Evolutionary conservation across 768 basidiomycete genomes (phyloP), one percentile per base, ranked within the genome.

Genomic region (Austroboletus festivus): DNA sequence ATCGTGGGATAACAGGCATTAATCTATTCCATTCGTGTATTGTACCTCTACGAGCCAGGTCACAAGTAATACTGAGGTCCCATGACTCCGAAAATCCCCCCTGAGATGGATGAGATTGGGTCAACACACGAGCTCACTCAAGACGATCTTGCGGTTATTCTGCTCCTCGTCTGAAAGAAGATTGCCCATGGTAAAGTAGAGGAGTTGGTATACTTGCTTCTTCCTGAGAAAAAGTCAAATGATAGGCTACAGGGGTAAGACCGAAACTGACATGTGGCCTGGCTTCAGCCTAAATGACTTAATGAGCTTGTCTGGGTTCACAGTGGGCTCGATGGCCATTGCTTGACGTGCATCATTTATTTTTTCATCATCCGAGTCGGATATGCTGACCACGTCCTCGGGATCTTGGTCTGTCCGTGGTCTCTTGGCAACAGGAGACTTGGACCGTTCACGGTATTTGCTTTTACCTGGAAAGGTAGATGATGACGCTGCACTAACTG

Each of bases 161-260:
- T 73, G 79, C 60, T 91, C 78, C 21, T 59, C 44, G 12, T 80
- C 75, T 2, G 74, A 74, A 42, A 93, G 67, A 6, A 87, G 82
- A 2, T 74, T 70, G 0, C 73, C 76, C 69, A 93, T 77, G 1
- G 89, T 86, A 57, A 93, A 93, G 58, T 83, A 86, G 24, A 96
- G 72, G 16, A 95, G 79, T 62, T 96, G 93, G 61, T 89, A 93
- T 38, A 85, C 74, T 50, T 78, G 70, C 55, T 74, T 58, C 35
- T 48, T 55, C 51, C 68, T 68, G 34, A 16, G 50, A 47, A 13
- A 20, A 41, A 18, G 35, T 44, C 21, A 20, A 47, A 24, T 12
- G 16, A 8, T 37, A 9, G 13, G 22, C 41, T 21, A 40, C 43
- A 35, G 6, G 28, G 4, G 24, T 21, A 18, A 42, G 49, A 40